Evolutionary conservation across 371 early-diverging fungal species (phyloP).

Genomic region (Entomophthora muscae): DNA sequence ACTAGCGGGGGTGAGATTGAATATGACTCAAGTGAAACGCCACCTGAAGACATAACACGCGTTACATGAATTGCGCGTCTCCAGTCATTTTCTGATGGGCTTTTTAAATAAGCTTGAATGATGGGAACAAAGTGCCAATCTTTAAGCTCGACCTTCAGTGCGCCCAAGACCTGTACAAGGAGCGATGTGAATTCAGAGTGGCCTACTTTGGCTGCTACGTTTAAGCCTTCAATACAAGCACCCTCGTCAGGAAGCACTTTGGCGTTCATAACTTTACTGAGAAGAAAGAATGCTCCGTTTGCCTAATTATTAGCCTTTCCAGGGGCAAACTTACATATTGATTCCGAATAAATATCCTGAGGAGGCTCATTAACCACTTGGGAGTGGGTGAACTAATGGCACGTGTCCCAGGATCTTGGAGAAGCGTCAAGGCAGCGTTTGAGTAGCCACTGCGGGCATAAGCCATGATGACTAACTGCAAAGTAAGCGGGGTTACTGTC

Average conservation of each 20-base stretch:
- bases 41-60: constrained; percentile 38
- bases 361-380: neutral
- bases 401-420: neutral
- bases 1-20: constrained; percentile 17
- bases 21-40: constrained; percentile 23
- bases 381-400: neutral
- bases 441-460: neutral
- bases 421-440: neutral
- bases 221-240: constrained; percentile 30
- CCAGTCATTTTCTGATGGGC: constrained; percentile 16
- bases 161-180: constrained; percentile 33
- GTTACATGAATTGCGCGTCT: constrained; percentile 43
- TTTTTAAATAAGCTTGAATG: constrained; percentile 38
- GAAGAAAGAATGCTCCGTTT: constrained; percentile 24
- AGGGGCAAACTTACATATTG: neutral
- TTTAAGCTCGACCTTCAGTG: constrained; percentile 27
- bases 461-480: neutral
- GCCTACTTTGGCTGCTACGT: constrained; percentile 36
- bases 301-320: constrained; percentile 17
- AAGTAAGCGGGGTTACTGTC: neutral
- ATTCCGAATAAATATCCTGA: neutral
- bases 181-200: constrained; percentile 33
- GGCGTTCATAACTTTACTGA: constrained; percentile 25
- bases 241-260: constrained; percentile 38
- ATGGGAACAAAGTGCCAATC: constrained; percentile 52